Conservation (phyloP, 345 rosid species). For the Linum tenue region DNA sequence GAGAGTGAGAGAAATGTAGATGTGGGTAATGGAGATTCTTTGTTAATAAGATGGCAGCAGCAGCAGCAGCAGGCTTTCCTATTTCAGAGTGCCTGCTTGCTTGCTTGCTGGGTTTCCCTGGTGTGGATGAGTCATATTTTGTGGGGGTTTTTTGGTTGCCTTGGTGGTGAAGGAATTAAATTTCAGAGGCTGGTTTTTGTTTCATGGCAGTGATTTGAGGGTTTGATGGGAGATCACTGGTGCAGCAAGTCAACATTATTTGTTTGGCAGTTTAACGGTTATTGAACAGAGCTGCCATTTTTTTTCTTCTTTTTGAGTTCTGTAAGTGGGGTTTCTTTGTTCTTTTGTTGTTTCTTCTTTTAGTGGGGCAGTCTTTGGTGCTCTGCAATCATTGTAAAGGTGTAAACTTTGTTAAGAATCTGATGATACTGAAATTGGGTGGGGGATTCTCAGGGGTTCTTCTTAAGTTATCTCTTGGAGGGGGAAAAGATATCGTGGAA, state of each 20-base stretch:
- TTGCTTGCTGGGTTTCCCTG: neutral
- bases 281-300: conserved; percentile 22
- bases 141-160: conserved; percentile 4
- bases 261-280: conserved; percentile 19
- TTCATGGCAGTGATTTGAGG: conserved; percentile 1
- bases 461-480: too few relatives aligned
- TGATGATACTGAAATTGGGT: conserved; percentile 10
- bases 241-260: conserved; percentile 3
- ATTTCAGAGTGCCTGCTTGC: conserved; percentile 27
- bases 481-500: too few relatives aligned
- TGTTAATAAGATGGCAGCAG: conserved; percentile 34
- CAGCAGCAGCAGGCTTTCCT: conserved; percentile 27
- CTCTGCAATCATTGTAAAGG: conserved; percentile 20
- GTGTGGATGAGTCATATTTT: conserved; percentile 6
- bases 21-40: conserved; percentile 39
- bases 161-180: neutral
- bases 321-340: neutral
- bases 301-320: neutral
- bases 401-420: conserved; percentile 21
- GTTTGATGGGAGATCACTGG: conserved; percentile 3
- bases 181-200: conserved; percentile 6
- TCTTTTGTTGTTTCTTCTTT: conserved; percentile 18
- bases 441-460: too few relatives aligned
- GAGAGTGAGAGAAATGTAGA: conserved; percentile 9
- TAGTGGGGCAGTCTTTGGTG: neutral